Evolutionary conservation across 495 filamentous ascomycete genomes (phyloP), one percentile per base, ranked within the genome.

Genomic region (Cenococcum geophilum): DNA sequence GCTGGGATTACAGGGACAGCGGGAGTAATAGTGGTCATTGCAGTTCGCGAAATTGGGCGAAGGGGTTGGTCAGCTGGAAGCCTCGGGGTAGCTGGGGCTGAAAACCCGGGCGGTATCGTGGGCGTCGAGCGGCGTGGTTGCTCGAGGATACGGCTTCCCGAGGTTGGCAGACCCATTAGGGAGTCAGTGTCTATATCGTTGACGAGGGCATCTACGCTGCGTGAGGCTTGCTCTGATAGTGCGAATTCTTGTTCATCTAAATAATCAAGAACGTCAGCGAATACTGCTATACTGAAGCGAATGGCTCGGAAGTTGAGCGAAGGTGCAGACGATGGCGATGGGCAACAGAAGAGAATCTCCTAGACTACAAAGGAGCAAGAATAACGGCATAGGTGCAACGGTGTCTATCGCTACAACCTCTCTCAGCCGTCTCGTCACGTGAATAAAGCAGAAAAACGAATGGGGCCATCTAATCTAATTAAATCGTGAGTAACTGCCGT

Each of bases 31-130:
- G 32, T 50, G 0, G 45, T 47, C 27, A 55, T 58, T 45, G 20
- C 57, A 58, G 58, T 58, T n/a, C 60, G 53, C 20, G 61, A 68
- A 18, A 59, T 5, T 10, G 65, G 60, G n/a, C 35, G 55, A 50
- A 43, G 47, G 11, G 56, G 59, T 20, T 59, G 51, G 12, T 47
- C 25, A 32, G 11, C 10, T 25, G 49, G 35, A 25, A 58, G 16
- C 42, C 57, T 65, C 11, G 62, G 83, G 2, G 75, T 71, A 55
- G 80, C 80, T 4, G 80, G 78, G 12, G 84, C 70, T 14, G 80
- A 80, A 47, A 89, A 81, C 0, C 87, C 88, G 23, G 88, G 87
- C 36, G 87, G 86, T 10, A 86, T 73, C 1, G 78, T 79, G 3
- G 85, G 84, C 10, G 82, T 85, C 3, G 79, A 78, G 36, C 78